These are phyloP conservation scores for Asterochloris erici DNA, from an alignment of 139 green algal species.

Conservation along the genomic window DNA sequence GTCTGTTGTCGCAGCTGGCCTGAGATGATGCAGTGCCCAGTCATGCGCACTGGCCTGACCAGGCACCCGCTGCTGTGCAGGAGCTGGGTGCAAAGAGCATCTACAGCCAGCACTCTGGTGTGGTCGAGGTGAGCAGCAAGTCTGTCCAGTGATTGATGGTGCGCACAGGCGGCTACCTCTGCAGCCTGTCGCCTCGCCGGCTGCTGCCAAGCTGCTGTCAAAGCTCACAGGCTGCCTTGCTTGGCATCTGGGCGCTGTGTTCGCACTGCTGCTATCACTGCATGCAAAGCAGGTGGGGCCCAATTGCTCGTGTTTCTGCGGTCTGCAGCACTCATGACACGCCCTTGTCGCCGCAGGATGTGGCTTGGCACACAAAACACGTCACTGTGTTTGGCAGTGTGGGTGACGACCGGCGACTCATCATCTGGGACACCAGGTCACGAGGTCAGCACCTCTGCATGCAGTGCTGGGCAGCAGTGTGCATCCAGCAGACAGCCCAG, in stretches of 20 bases:
- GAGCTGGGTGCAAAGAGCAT: conserved; percentile 70
- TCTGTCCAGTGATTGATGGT: not conserved
- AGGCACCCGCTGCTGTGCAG: conserved; percentile 17
- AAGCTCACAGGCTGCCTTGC: not conserved
- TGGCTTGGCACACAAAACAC: conserved; percentile 95
- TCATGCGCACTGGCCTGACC: not conserved
- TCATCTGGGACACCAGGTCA: conserved; percentile 88
- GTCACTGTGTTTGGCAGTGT: conserved; percentile 92
- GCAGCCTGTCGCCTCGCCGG: not conserved
- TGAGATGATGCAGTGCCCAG: not conserved
- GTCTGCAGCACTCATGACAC: not conserved
- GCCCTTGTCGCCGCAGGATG: conserved; percentile 61
- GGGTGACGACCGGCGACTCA: conserved; percentile 93
- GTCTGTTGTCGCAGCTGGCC: not conserved
- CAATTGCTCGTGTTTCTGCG: not conserved
- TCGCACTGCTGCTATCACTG: not conserved
- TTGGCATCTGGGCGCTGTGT: not conserved
- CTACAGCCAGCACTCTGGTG: conserved; percentile 73
- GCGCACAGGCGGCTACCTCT: not conserved
- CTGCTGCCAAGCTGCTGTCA: not conserved
- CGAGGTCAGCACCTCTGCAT: conserved; percentile 2
- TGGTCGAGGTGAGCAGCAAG: conserved; percentile 66
- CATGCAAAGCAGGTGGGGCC: not conserved
- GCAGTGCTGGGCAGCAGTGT: not conserved
- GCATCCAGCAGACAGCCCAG: not conserved